Percentiles rank a stretch among this genome's conserved stretches.
Evolutionary conservation across 2,329 filamentous ascomycete species (phyloP).

Genomic region (Mariannaea sp.): DNA sequence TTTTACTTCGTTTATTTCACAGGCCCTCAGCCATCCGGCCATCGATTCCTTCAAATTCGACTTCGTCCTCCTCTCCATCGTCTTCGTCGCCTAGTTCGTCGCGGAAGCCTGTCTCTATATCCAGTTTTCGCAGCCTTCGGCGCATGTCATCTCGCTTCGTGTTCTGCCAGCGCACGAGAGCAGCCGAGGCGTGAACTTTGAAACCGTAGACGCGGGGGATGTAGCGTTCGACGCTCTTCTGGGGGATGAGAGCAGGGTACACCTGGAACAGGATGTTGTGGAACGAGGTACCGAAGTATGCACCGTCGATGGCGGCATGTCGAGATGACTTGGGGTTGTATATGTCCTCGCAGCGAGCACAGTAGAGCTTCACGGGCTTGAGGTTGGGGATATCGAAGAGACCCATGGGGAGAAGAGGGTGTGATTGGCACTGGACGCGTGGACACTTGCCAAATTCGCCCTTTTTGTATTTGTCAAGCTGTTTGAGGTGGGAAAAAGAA

Average conservation of each 20-base stretch:
- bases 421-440: constrained; percentile 90
- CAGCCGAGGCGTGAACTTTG: constrained; percentile 87
- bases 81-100: constrained; percentile 70
- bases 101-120: constrained; percentile 80
- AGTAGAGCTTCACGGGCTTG: constrained; percentile 96
- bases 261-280: constrained; percentile 99
- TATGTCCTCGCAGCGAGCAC: constrained; percentile 93
- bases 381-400: constrained; percentile 86
- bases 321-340: constrained; percentile 99
- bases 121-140: constrained; percentile 69
- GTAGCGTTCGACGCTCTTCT: constrained; percentile 85
- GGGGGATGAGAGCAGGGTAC: constrained; percentile 85
- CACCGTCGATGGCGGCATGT: constrained; percentile 93
- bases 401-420: constrained; percentile 93
- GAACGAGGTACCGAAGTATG: constrained; percentile 97
- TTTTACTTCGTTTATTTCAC: constrained; percentile 16
- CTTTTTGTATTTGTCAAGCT: constrained; percentile 99
- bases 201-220: constrained; percentile 93
- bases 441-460: constrained; percentile 98
- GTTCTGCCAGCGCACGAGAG: constrained; percentile 90
- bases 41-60: constrained; percentile 47
- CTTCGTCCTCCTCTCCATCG: constrained; percentile 60
- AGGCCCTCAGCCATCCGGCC: constrained; percentile 39
- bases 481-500: constrained; percentile 6
- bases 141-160: constrained; percentile 81